Conservation (phyloP, 2,329 filamentous ascomycete species). For the Fusarium chuoi region DNA sequence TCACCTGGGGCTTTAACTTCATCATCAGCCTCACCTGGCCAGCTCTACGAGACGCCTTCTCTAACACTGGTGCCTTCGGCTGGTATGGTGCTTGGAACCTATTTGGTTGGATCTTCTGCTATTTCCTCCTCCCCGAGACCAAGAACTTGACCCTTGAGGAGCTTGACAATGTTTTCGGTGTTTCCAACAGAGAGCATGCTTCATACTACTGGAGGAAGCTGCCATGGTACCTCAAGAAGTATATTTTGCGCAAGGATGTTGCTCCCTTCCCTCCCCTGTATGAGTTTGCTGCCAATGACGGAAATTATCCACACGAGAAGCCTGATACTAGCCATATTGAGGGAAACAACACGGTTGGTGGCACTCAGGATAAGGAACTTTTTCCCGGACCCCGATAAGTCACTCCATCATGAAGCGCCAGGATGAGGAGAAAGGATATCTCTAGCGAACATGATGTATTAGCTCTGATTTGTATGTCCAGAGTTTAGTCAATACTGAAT, state of each 20-base stretch:
- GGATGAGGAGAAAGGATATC: background rate
- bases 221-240: constrained; percentile 48
- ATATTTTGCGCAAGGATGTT: constrained; percentile 44
- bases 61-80: constrained; percentile 51
- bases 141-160: constrained; percentile 51
- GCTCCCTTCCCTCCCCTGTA: constrained; percentile 47
- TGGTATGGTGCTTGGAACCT: constrained; percentile 54
- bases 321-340: constrained; percentile 17
- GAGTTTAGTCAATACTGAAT: no score
- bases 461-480: no score
- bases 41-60: constrained; percentile 32
- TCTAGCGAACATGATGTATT: no score
- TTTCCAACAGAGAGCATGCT: constrained; percentile 46
- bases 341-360: accelerated
- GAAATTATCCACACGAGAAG: constrained; percentile 29
- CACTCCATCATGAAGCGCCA: accelerated
- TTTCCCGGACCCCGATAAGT: background rate
- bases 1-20: constrained; percentile 55
- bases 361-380: background rate
- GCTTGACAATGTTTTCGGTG: constrained; percentile 48
- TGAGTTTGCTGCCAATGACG: constrained; percentile 39
- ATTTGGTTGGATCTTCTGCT: constrained; percentile 48
- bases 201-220: constrained; percentile 47
- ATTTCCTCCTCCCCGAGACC: constrained; percentile 50
- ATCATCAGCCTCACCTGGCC: constrained; percentile 52